Conservation (phyloP, 768 basidiomycete species). For the Terana coerulea region DNA sequence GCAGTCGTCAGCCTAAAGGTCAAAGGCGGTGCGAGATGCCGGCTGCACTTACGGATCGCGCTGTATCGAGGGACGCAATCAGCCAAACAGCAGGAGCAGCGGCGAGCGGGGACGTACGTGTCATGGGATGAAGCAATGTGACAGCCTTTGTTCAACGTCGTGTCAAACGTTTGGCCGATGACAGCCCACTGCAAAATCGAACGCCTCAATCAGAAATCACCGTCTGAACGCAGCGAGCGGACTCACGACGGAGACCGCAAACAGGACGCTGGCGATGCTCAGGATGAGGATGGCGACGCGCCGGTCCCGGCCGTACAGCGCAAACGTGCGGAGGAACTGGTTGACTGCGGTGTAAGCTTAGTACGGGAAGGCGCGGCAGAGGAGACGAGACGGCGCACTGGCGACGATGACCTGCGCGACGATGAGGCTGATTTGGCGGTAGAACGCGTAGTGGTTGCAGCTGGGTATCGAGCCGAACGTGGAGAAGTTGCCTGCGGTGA, state of each 20-base stretch:
- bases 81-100: neutral
- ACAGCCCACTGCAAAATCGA: slow-evolving; percentile 38
- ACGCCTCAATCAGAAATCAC: neutral
- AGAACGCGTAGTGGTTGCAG: slow-evolving; percentile 36
- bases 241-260: slow-evolving; percentile 21
- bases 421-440: slow-evolving; percentile 40
- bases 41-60: neutral
- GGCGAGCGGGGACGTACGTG: slow-evolving; percentile 22
- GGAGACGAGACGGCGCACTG: slow-evolving; percentile 32
- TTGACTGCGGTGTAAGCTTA: slow-evolving; percentile 25
- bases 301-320: slow-evolving; percentile 42
- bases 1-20: too few species aligned
- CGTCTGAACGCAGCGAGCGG: too few species aligned
- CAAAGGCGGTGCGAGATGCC: neutral
- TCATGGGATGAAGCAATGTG: slow-evolving; percentile 12
- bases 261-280: slow-evolving; percentile 28
- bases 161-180: slow-evolving; percentile 29
- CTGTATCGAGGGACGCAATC: neutral
- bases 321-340: slow-evolving; percentile 45
- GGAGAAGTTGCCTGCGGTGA: slow-evolving; percentile 19
- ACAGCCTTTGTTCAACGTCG: slow-evolving; percentile 20
- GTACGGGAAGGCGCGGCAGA: neutral
- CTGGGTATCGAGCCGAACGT: slow-evolving; percentile 24
- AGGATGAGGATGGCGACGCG: slow-evolving; percentile 35
- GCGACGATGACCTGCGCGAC: slow-evolving; percentile 44